Evolutionary conservation across 2,329 filamentous ascomycete species (phyloP).

Genomic region (Dactylellina leptospora): DNA sequence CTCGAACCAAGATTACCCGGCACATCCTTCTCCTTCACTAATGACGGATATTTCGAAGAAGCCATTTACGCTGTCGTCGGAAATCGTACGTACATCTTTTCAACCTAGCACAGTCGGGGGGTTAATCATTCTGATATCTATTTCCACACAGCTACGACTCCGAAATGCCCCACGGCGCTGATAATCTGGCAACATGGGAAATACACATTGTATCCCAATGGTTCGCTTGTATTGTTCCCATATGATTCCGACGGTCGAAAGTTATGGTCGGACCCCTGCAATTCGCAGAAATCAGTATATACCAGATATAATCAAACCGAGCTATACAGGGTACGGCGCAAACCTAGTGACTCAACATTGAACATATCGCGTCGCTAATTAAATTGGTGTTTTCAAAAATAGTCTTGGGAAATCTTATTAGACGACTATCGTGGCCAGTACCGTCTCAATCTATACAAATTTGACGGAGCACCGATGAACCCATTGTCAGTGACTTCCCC

Average conservation of each 20-base stretch:
- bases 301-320: constrained; percentile 74
- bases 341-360: too few relatives aligned
- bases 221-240: constrained; percentile 69
- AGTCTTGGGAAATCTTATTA: constrained; percentile 61
- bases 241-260: constrained; percentile 74
- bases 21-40: constrained; percentile 77
- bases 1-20: constrained; percentile 73
- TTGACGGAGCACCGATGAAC: constrained; percentile 72
- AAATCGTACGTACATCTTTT: constrained; percentile 67
- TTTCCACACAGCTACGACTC: constrained; percentile 65
- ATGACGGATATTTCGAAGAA: constrained; percentile 73
- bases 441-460: constrained; percentile 71
- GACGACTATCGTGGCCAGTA: constrained; percentile 71
- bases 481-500: constrained; percentile 67
- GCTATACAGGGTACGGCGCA: constrained; percentile 67
- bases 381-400: background rate
- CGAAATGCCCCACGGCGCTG: constrained; percentile 70
- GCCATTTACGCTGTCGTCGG: constrained; percentile 75
- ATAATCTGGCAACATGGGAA: constrained; percentile 79
- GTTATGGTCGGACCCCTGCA: constrained; percentile 72
- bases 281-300: constrained; percentile 67
- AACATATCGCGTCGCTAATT: background rate
- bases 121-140: background rate
- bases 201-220: constrained; percentile 67
- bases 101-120: background rate